phyloP scores from a whole-genome alignment of 2,329 filamentous ascomycete genomes.

The Plectosphaerella plurivora region DNA sequence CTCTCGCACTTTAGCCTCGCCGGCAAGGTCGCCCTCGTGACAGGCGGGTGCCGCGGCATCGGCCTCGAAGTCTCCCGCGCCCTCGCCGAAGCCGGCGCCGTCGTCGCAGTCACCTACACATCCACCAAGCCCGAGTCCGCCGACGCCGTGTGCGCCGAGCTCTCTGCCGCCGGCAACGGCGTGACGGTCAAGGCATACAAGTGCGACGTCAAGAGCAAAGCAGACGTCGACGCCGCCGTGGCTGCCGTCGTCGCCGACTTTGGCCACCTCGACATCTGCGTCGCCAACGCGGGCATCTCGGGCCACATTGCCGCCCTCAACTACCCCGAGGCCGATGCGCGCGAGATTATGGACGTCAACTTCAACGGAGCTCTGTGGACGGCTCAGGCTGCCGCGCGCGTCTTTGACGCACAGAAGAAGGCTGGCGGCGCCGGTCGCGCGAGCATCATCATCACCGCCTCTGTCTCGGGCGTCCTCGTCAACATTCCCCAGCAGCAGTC shows the following conservation, averaged over 20 bases:
- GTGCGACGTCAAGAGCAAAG: constrained; percentile 27
- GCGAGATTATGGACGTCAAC: constrained; percentile 32
- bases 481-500: constrained; percentile 42
- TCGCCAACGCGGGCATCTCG: constrained; percentile 36
- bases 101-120: constrained; percentile 7
- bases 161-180: constrained; percentile 9
- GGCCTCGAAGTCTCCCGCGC: constrained; percentile 22
- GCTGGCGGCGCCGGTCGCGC: constrained; percentile 23
- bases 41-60: constrained; percentile 49
- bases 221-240: constrained; percentile 20
- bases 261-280: constrained; percentile 32
- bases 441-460: constrained; percentile 35
- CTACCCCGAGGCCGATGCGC: constrained; percentile 33
- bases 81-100: not conserved
- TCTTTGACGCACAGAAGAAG: constrained; percentile 30
- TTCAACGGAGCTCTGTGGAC: constrained; percentile 37
- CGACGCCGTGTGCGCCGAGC: constrained; percentile 4
- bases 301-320: constrained; percentile 29
- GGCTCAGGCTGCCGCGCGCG: constrained; percentile 33
- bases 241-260: not conserved
- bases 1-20: constrained; percentile 11
- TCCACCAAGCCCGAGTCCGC: constrained; percentile 9
- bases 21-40: constrained; percentile 14
- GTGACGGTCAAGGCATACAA: constrained; percentile 26
- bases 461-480: constrained; percentile 32